Evolutionary conservation across 768 basidiomycete genomes (phyloP), one percentile per base, ranked within the genome.

Genomic region (Tubosaeta brunneosetosa): DNA sequence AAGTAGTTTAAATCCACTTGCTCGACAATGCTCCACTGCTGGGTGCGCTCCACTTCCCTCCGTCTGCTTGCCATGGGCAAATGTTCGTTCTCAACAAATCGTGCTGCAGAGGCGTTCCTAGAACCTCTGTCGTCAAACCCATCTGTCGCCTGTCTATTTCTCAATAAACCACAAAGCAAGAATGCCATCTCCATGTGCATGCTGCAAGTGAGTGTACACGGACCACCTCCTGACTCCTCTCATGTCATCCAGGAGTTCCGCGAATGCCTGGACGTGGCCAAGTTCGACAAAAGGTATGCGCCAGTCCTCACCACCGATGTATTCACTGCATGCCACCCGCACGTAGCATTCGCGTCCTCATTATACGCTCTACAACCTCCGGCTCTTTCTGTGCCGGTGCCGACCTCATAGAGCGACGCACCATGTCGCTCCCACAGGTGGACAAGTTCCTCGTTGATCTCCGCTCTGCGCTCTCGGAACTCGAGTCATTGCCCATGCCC

Each of bases 341-440:
- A 53, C 38, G 36, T 56, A 91, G 88, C 51, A 75, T 86, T 48
- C 86, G 92, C 51, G 82, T 87, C 0, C 78, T 97, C 53, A 83
- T 97, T 50, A 66, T 97, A n/a, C 81, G 85, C 49, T 94, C 94
- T 7, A 80, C 88, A 1, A 79, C 84, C 1, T 59, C 76, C n/a
- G 84, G 84, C 22, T 77, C 88, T 3, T 97, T 97, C 71, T 97
- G 94, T 65, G 85, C 94, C 14, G 94, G 94, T 11, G 94, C 94
- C 8, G 94, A 97, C 68, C 81, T 97, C 43, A 75, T 75, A 46
- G 94, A 97, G 65, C 77, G 94, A 49, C 82, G 84, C n/a, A 79
- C 79, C 2, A 97, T 97, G 94, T 74, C 84, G 11, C 78, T 81
- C 57, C 48, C 70, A 4, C 85, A 93, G 60, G 86, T 95, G 34